Percentiles rank a stretch among this genome's conserved stretches.
Conservation (phyloP, 768 basidiomycete genomes). For the Ramaria sp. region DNA sequence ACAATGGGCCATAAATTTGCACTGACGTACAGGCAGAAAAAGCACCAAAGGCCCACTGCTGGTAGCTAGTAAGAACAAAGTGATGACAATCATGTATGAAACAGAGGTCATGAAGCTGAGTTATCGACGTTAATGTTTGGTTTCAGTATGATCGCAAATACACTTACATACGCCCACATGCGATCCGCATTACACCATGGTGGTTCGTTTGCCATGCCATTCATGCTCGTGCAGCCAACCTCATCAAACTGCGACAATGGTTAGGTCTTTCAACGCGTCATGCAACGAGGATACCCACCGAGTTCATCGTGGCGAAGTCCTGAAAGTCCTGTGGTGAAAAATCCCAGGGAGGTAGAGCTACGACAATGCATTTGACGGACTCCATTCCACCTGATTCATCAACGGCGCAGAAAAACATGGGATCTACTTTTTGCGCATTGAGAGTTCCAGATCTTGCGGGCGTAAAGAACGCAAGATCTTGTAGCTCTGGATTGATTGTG, state of each 20-base stretch:
- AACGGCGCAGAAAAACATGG: neutral
- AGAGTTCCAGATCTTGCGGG: neutral
- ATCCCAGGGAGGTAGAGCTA: neutral
- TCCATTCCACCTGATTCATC: neutral
- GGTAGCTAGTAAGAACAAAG: constrained; percentile 4
- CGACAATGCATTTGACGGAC: neutral
- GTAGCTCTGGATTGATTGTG: neutral
- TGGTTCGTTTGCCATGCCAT: neutral
- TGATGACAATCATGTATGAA: neutral
- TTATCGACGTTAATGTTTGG: neutral
- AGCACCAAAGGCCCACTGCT: constrained; percentile 3
- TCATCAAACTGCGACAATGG: neutral
- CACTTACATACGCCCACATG: constrained; percentile 7
- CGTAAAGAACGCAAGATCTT: neutral
- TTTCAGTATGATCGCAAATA: neutral
- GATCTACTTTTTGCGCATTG: neutral
- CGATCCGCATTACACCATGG: neutral
- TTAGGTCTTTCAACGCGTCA: neutral
- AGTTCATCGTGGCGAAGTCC: neutral
- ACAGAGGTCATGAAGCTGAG: constrained; percentile 2
- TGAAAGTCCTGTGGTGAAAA: constrained; percentile 1
- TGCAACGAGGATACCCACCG: neutral
- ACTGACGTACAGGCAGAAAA: constrained; percentile 1
- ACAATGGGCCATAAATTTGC: neutral
- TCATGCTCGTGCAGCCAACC: neutral